These are phyloP conservation scores for Ogataea salicorniae DNA, from an alignment of 805 yeast genomes.

Conservation along the genomic window DNA sequence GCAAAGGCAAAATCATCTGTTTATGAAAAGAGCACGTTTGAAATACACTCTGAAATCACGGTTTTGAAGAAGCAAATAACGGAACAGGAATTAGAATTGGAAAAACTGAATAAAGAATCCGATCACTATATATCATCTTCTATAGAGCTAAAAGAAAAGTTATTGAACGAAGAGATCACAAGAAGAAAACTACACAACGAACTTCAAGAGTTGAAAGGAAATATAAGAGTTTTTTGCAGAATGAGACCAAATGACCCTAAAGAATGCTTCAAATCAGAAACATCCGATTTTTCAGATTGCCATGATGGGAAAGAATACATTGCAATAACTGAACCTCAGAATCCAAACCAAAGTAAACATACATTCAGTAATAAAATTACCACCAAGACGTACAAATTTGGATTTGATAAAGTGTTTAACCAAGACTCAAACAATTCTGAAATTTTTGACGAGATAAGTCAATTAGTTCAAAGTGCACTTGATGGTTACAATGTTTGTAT, in stretches of 20 bases:
- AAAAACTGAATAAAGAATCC: constrained; percentile 10
- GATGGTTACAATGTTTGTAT: constrained; percentile 92
- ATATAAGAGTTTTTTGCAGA: constrained; percentile 86
- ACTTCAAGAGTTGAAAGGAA: constrained; percentile 85
- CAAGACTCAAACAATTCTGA: constrained; percentile 48
- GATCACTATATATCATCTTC: constrained; percentile 22
- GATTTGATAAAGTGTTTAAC: constrained; percentile 75
- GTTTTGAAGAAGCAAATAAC: constrained; percentile 2
- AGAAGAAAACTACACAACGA: constrained; percentile 66
- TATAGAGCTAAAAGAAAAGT: constrained; percentile 21
- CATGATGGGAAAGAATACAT: constrained; percentile 26
- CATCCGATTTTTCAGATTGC: constrained; percentile 12
- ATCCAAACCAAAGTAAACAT: constrained; percentile 1
- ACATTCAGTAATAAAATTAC: constrained; percentile 4
- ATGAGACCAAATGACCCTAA: constrained; percentile 51
- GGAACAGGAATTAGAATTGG: neutral
- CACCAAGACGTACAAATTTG: constrained; percentile 38
- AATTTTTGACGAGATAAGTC: constrained; percentile 80
- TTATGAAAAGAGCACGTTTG: constrained; percentile 6
- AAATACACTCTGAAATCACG: constrained; percentile 7
- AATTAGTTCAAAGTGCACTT: constrained; percentile 75
- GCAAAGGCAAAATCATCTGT: constrained; percentile 3
- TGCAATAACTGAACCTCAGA: constrained; percentile 21
- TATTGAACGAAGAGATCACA: constrained; percentile 25
- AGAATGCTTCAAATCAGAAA: constrained; percentile 18